Conservation (phyloP, 805 yeast species). For the Komagataella populi region DNA sequence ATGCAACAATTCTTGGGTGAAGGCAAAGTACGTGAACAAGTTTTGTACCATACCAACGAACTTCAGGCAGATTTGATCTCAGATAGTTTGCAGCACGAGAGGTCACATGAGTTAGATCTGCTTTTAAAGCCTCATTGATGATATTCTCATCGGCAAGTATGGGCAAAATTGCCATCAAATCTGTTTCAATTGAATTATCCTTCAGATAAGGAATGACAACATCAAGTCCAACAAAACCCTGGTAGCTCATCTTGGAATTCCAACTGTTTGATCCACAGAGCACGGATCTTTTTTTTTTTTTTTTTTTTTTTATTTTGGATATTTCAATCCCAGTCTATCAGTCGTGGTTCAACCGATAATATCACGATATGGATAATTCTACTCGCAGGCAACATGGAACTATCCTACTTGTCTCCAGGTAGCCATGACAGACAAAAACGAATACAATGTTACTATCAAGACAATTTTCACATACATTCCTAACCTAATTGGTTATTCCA, state of each 20-base stretch:
- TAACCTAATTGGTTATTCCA: conserved; percentile 77
- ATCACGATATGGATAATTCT: background rate
- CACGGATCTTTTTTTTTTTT: background rate
- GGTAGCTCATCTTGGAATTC: background rate
- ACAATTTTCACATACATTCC: conserved; percentile 32
- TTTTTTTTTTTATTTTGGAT: background rate
- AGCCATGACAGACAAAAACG: background rate
- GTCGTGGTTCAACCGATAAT: background rate
- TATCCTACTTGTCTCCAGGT: background rate
- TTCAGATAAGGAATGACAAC: conserved; percentile 11
- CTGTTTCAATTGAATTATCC: conserved; percentile 9
- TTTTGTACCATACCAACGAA: conserved; percentile 50
- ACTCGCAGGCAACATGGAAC: background rate
- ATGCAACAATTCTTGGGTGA: conserved; percentile 22
- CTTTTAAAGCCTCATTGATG: conserved; percentile 28
- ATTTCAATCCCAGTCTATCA: background rate
- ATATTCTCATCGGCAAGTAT: conserved; percentile 14
- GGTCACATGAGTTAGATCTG: conserved; percentile 36
- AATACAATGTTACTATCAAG: background rate
- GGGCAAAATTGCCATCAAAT: conserved; percentile 11
- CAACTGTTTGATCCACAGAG: background rate
- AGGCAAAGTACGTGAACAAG: conserved; percentile 27
- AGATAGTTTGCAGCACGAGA: conserved; percentile 28
- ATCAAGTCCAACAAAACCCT: conserved; percentile 8
- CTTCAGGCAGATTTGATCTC: conserved; percentile 26